Base-by-base conservation (phyloP, 192 early-diverging fungal genomes). In the Coemansia sp. region DNA sequence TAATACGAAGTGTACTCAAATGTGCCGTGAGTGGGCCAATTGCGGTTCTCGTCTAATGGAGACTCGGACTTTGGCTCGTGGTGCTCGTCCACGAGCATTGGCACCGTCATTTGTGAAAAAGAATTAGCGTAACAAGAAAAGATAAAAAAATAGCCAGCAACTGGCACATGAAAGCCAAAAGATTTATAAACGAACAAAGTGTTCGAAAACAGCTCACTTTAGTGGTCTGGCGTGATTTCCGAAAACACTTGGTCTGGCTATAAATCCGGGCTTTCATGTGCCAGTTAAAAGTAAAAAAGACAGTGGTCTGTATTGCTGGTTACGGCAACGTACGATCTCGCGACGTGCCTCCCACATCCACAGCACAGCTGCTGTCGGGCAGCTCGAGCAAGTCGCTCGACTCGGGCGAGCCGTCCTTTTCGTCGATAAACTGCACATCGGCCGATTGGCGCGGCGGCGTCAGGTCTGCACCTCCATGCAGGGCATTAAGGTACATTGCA, bases 21-120 rank as follows among this genome's bases (percentile, higher is more conserved):
- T 21, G 37, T 11, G 52, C 65, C 78, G 29, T 69, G 72, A 3
- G 72, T 75, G 10, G 72, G 78, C 72, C 72, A 80, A 69, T 71
- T 60, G 32, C 45, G 51, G 56, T 80, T 74, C 50, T 72, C 72
- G 69, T 80, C 72, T 10, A 80, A 52, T 2, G 12, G 10, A 17
- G 49, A 2, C 49, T 21, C 49, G 2, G 32, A 37, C 6, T 32
- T 32, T 32, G 29, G 29, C 29, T 32, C 29, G 29, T 32, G 29
- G 29, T 7, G 29, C 29, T 32, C 29, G 29, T 32, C 29, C 54
- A 57, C 32, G 22, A 41, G 12, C 23, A 37, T 51, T 29, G 63
- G 22, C 11, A 60, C 59, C 12, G 69, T 67, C 66, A 69, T 72
- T 77, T 60, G 21, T 15, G n/a, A n/a, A 45, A 45, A 45, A 5